Conservation (phyloP, 139 green algal genomes). For the Trebouxia sp. region DNA sequence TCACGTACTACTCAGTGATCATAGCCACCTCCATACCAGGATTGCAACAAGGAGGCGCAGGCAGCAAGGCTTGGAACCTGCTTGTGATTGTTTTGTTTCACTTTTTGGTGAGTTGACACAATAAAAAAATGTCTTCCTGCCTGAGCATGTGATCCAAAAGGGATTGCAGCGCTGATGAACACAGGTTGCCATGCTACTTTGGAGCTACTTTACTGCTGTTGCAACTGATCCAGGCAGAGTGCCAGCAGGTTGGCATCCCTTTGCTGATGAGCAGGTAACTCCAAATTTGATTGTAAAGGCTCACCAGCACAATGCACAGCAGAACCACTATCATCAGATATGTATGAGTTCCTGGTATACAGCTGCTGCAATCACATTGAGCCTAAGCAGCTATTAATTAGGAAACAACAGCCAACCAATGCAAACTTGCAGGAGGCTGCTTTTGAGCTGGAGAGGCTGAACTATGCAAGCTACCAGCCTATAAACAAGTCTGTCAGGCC, state of each 20-base stretch:
- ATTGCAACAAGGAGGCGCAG: background rate
- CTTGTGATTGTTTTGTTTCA: background rate
- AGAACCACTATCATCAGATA: too few species aligned
- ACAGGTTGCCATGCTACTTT: conserved; percentile 82
- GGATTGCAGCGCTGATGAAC: background rate
- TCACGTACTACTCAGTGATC: conserved; percentile 26
- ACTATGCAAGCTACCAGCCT: conserved; percentile 25
- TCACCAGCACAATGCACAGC: background rate
- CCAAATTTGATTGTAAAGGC: background rate
- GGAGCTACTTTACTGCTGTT: conserved; percentile 89
- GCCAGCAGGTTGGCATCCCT: conserved; percentile 87
- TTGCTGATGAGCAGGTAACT: conserved; percentile 70
- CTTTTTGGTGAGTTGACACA: background rate
- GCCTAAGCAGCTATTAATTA: too few species aligned
- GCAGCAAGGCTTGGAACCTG: background rate
- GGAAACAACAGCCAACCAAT: too few species aligned
- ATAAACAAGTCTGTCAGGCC: conserved; percentile 28
- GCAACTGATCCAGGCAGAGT: conserved; percentile 81
- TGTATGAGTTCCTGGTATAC: too few species aligned
- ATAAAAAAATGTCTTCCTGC: background rate
- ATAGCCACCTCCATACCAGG: background rate
- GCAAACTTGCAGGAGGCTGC: conserved; percentile 35
- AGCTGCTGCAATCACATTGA: too few species aligned
- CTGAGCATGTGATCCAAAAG: background rate
- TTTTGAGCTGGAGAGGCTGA: conserved; percentile 34